Conservation (phyloP, 2,329 filamentous ascomycete genomes). For the Fusarium protoensiforme region DNA sequence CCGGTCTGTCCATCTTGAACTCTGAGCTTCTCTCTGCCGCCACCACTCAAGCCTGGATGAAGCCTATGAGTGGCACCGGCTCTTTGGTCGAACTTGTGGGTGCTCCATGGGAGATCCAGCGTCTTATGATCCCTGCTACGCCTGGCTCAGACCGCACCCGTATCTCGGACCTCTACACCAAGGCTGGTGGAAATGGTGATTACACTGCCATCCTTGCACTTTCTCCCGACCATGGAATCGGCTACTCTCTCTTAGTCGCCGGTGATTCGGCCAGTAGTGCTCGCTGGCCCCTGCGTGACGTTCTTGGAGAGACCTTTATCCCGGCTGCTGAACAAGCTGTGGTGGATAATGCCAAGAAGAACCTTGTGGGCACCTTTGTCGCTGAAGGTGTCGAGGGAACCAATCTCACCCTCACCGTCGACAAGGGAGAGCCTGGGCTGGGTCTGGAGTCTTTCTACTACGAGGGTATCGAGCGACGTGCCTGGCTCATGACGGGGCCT, state of each 20-base stretch:
- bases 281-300: constrained; percentile 26
- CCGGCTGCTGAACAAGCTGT: constrained; percentile 35
- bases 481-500: no score
- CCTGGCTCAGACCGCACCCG: constrained; percentile 33
- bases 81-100: constrained; percentile 29
- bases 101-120: constrained; percentile 36
- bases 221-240: constrained; percentile 31
- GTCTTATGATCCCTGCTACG: constrained; percentile 33
- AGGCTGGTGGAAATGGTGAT: constrained; percentile 18
- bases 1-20: constrained; percentile 36
- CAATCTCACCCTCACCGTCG: constrained; percentile 32
- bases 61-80: constrained; percentile 32
- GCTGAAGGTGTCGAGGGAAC: constrained; percentile 1
- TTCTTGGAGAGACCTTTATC: constrained; percentile 29
- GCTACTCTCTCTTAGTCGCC: constrained; percentile 42
- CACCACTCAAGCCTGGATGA: constrained; percentile 30
- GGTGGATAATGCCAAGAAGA: constrained; percentile 27
- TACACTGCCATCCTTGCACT: constrained; percentile 22
- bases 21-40: constrained; percentile 18
- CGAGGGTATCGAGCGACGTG: neutral
- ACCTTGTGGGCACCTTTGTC: constrained; percentile 30
- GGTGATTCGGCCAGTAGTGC: constrained; percentile 31
- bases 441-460: constrained; percentile 8
- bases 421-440: constrained; percentile 20
- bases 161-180: constrained; percentile 32